Percentiles rank a stretch among this genome's conserved stretches.
These are phyloP conservation scores for Aspergillus vadensis DNA, from an alignment of 2,329 filamentous ascomycete genomes.

Conservation along the genomic window DNA sequence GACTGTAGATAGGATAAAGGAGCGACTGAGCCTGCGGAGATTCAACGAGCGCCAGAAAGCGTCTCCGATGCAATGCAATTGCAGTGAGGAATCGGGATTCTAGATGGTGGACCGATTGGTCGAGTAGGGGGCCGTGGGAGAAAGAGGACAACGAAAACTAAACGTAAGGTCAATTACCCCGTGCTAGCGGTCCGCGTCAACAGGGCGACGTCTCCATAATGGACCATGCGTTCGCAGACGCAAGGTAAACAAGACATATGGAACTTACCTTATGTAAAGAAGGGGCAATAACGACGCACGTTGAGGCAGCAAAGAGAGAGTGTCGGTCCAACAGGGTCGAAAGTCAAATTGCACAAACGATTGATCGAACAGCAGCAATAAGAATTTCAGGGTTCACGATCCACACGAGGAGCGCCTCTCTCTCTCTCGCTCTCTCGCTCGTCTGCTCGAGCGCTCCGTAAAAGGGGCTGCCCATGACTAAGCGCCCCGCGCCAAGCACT, in stretches of 20 bases:
- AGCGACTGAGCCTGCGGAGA: background rate
- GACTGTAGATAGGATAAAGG: background rate
- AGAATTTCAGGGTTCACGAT: conserved; percentile 24
- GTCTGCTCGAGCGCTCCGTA: conserved; percentile 24
- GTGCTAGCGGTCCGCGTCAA: conserved; percentile 17
- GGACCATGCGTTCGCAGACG: conserved; percentile 7
- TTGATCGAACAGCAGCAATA: background rate
- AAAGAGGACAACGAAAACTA: conserved; percentile 5
- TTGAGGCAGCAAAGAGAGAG: background rate
- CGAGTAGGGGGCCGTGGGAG: conserved; percentile 8
- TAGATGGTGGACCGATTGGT: conserved; percentile 5
- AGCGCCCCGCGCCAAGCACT: conserved; percentile 26
- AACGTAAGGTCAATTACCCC: conserved; percentile 12
- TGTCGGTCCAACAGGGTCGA: conserved; percentile 9
- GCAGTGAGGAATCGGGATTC: background rate
- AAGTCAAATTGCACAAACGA: conserved; percentile 1
- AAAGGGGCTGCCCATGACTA: conserved; percentile 43
- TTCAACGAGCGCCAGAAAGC: background rate
- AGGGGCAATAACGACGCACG: background rate
- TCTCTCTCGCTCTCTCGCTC: conserved; percentile 4
- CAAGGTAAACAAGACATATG: conserved; percentile 16
- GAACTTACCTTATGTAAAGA: conserved; percentile 17
- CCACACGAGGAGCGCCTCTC: conserved; percentile 21
- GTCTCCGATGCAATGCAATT: conserved; percentile 1
- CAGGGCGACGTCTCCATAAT: conserved; percentile 15